phyloP scores from a whole-genome alignment of 495 filamentous ascomycete species.

The Aspergillus mulundensis region DNA sequence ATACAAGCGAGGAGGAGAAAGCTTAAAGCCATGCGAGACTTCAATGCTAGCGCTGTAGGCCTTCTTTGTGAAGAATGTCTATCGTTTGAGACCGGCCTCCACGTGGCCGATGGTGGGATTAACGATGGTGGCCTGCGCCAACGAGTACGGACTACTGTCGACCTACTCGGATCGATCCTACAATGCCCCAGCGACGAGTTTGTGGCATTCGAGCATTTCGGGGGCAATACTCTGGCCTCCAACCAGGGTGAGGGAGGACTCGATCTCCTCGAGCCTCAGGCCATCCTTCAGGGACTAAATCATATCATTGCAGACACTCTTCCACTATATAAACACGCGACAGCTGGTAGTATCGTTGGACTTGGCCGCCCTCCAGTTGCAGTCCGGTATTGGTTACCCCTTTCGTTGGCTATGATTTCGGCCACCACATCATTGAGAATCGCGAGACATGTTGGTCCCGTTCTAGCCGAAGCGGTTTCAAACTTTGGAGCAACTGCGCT shows the following conservation, averaged over 20 bases:
- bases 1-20: constrained; percentile 63
- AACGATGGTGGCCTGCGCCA: constrained; percentile 62
- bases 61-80: constrained; percentile 80
- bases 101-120: constrained; percentile 9
- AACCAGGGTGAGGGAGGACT: constrained; percentile 35
- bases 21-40: constrained; percentile 63
- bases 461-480: constrained; percentile 70
- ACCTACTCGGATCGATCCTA: constrained; percentile 77
- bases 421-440: constrained; percentile 78
- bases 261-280: constrained; percentile 39
- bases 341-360: constrained; percentile 43
- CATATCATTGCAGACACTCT: constrained; percentile 56
- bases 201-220: constrained; percentile 65
- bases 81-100: constrained; percentile 45
- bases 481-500: constrained; percentile 70
- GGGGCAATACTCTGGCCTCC: constrained; percentile 60
- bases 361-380: constrained; percentile 74
- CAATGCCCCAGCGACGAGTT: constrained; percentile 38
- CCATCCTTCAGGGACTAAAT: constrained; percentile 63
- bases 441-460: constrained; percentile 62
- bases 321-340: constrained; percentile 53
- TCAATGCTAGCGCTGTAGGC: constrained; percentile 82
- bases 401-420: constrained; percentile 57
- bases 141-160: constrained; percentile 65
- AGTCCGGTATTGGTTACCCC: constrained; percentile 84